A percentile compares a stretch with the other conserved stretches of the same genome.
Evolutionary conservation across 2,329 filamentous ascomycete species (phyloP).

Genomic region (Leptographium radiaticola): DNA sequence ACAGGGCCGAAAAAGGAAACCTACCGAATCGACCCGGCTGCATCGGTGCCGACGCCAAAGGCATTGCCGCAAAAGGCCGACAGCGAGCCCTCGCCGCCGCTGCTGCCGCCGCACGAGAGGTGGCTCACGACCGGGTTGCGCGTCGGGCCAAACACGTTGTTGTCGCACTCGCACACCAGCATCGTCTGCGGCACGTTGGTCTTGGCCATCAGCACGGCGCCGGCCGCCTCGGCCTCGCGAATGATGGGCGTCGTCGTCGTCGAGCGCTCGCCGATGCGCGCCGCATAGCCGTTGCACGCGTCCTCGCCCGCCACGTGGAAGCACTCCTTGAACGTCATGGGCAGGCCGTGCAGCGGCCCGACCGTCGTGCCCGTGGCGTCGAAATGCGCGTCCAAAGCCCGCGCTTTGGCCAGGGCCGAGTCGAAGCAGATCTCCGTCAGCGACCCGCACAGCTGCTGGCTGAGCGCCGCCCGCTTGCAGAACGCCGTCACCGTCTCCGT

Average conservation of each 20-base stretch:
- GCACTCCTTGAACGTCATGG: conserved; percentile 15
- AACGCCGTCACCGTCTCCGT: conserved; percentile 7
- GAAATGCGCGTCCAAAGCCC: conserved; percentile 20
- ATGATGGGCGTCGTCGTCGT: conserved; percentile 12
- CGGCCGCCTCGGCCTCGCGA: conserved; percentile 15
- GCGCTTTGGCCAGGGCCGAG: conserved; percentile 18
- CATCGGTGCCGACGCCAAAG: conserved; percentile 33
- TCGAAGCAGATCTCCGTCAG: conserved; percentile 28
- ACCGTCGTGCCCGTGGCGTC: conserved; percentile 17
- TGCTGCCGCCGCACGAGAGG: conserved; percentile 22
- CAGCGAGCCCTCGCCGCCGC: conserved; percentile 24
- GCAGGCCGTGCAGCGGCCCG: conserved; percentile 29
- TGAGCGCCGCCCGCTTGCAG: conserved; percentile 8
- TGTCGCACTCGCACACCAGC: conserved; percentile 19
- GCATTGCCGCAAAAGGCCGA: conserved; percentile 21
- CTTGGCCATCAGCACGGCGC: conserved; percentile 17
- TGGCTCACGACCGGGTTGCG: conserved; percentile 22
- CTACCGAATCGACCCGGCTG: conserved; percentile 13
- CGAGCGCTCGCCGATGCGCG: not conserved
- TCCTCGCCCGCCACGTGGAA: conserved; percentile 8
- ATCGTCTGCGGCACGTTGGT: conserved; percentile 17
- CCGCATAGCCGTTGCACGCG: conserved; percentile 6
- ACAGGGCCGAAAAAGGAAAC: not conserved
- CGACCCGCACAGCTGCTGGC: conserved; percentile 12
- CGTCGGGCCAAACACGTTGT: conserved; percentile 23